Percentiles rank a stretch among this genome's conserved stretches.
phyloP scores from a whole-genome alignment of 1,284 basidiomycete genomes.

The Leccinum angustisporum region DNA sequence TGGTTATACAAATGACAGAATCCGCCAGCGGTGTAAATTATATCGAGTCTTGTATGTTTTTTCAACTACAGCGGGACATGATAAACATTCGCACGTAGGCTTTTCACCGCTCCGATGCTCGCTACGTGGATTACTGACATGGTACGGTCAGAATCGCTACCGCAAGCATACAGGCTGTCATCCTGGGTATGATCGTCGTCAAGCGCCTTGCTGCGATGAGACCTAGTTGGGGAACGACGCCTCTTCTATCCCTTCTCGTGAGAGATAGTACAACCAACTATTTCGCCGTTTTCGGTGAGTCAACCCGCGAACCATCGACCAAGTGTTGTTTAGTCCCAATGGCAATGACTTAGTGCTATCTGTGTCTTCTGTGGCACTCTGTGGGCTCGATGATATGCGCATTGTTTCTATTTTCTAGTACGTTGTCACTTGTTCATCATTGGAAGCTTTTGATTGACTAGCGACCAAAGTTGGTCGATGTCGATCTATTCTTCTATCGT shows the following conservation, averaged over 20 bases:
- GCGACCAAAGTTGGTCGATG: constrained; percentile 11
- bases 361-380: neutral
- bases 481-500: constrained; percentile 17
- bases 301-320: neutral
- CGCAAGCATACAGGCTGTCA: constrained; percentile 9
- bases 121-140: neutral
- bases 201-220: constrained; percentile 5
- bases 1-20: neutral
- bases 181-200: constrained; percentile 12
- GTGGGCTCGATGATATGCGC: constrained; percentile 9
- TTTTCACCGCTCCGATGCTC: neutral
- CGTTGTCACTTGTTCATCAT: neutral
- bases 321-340: too few species aligned
- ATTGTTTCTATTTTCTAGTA: constrained; percentile 10
- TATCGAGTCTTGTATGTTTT: constrained; percentile 17
- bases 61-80: neutral
- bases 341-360: constrained; percentile 8
- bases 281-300: constrained; percentile 18
- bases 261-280: constrained; percentile 20
- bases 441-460: neutral
- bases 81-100: constrained; percentile 1
- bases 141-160: constrained; percentile 2
- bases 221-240: constrained; percentile 15
- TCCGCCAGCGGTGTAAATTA: neutral
- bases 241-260: constrained; percentile 19